Conservation (phyloP, 129 eudicot genomes). For the Ambrosia trifida region DNA sequence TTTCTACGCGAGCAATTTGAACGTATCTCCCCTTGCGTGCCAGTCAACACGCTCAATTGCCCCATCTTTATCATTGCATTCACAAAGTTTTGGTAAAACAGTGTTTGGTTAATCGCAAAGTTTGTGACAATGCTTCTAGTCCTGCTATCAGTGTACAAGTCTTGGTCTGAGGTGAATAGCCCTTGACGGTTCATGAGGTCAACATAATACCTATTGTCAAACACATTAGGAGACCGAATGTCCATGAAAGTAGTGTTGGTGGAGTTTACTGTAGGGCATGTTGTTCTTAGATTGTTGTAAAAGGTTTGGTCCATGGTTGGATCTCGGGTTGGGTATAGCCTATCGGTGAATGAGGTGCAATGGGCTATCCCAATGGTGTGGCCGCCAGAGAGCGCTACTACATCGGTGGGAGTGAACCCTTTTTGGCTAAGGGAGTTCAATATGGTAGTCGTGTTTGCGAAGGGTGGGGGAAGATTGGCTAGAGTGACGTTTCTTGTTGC, state of each 20-base stretch:
- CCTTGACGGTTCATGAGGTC: constrained; percentile 67
- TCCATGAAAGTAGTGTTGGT: constrained; percentile 50
- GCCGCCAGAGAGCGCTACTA: constrained; percentile 68
- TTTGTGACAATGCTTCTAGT: constrained; percentile 45
- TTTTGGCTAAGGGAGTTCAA: constrained; percentile 41
- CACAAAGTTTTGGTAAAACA: constrained; percentile 62
- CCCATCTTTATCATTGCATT: constrained; percentile 64
- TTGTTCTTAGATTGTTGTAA: constrained; percentile 37
- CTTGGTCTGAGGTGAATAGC: constrained; percentile 65
- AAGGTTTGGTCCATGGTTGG: constrained; percentile 52
- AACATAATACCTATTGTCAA: constrained; percentile 68
- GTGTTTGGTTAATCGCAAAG: constrained; percentile 49
- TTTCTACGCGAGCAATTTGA: constrained; percentile 50
- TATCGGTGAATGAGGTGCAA: constrained; percentile 48
- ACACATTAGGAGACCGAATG: constrained; percentile 52
- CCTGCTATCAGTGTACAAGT: constrained; percentile 50
- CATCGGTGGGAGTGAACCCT: constrained; percentile 51
- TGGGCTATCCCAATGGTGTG: constrained; percentile 65
- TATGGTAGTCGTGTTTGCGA: constrained; percentile 38
- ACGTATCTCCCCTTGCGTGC: constrained; percentile 58
- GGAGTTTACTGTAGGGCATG: constrained; percentile 41
- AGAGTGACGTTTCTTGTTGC: constrained; percentile 40
- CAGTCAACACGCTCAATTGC: constrained; percentile 58
- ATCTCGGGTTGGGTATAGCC: constrained; percentile 60
- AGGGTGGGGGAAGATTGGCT: constrained; percentile 56